Evolutionary conservation across 2,329 filamentous ascomycete species (phyloP).

Genomic region (Diaporthe ilicicola): DNA sequence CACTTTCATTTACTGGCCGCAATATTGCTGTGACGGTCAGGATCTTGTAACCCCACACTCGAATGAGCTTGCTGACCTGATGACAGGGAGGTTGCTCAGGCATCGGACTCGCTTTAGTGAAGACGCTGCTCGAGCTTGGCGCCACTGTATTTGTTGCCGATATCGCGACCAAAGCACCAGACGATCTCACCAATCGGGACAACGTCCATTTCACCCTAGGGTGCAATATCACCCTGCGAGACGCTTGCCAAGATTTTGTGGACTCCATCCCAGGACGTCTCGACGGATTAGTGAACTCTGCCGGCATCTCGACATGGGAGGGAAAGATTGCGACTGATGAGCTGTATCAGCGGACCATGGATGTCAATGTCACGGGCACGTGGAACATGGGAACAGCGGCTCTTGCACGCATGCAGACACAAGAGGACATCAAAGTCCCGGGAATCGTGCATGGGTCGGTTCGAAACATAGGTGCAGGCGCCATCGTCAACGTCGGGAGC

Average conservation of each 20-base stretch:
- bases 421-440: neutral
- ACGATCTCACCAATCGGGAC: neutral
- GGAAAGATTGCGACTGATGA: neutral
- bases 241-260: neutral
- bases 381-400: neutral
- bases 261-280: neutral
- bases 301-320: neutral
- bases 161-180: neutral
- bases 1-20: no score
- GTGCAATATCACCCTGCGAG: neutral
- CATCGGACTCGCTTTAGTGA: neutral
- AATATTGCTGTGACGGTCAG: no score
- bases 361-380: neutral
- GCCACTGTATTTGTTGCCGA: neutral
- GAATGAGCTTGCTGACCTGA: no score
- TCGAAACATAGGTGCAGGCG: neutral
- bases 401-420: neutral
- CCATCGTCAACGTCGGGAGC: neutral
- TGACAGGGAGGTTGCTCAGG: neutral
- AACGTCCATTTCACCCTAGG: neutral
- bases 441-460: no score
- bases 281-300: neutral
- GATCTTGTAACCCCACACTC: no score
- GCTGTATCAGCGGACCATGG: neutral
- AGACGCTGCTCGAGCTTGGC: neutral